Conservation (phyloP, 2,329 filamentous ascomycete species). For the Colletotrichum acutatum region DNA sequence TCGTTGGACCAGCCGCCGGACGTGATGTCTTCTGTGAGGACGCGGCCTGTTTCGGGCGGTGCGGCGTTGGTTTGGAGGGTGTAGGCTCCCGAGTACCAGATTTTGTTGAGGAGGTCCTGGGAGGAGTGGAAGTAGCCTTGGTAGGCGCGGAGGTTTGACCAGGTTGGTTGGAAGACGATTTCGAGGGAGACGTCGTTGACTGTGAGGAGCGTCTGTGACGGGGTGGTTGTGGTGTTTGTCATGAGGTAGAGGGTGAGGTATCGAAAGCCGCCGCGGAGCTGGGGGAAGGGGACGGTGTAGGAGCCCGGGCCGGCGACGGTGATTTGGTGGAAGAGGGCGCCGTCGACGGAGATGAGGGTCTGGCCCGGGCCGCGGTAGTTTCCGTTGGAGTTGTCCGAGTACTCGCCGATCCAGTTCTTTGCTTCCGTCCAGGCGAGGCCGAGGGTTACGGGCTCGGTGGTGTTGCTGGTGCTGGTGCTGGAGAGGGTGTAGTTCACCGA, state of each 20-base stretch:
- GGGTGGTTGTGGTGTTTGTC: slow-evolving; percentile 14
- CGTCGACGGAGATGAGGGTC: slow-evolving; percentile 45
- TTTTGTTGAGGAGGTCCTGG: slow-evolving; percentile 61
- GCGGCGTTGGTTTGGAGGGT: slow-evolving; percentile 51
- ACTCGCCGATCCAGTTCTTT: slow-evolving; percentile 58
- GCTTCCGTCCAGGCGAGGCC: slow-evolving; percentile 60
- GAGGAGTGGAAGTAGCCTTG: slow-evolving; percentile 64
- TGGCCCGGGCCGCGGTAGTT: slow-evolving; percentile 48
- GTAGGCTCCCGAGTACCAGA: slow-evolving; percentile 63
- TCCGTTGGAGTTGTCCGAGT: slow-evolving; percentile 60
- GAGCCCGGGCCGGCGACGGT: slow-evolving; percentile 44
- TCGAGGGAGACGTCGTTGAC: slow-evolving; percentile 49
- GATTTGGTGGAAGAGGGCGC: slow-evolving; percentile 58
- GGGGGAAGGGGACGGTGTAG: slow-evolving; percentile 46
- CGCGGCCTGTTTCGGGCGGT: slow-evolving; percentile 36
- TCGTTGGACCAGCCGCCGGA: slow-evolving; percentile 45
- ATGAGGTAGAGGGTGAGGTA: slow-evolving; percentile 59
- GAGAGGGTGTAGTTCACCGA: slow-evolving; percentile 60
- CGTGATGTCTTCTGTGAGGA: slow-evolving; percentile 35
- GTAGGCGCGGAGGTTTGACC: slow-evolving; percentile 61
- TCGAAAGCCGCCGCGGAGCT: slow-evolving; percentile 62
- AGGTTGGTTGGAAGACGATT: slow-evolving; percentile 52
- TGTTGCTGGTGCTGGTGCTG: slow-evolving; percentile 45
- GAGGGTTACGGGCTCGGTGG: slow-evolving; percentile 47
- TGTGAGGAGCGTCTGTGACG: slow-evolving; percentile 23